phyloP scores from a whole-genome alignment of 495 filamentous ascomycete species.

The Xylaria intraflava region DNA sequence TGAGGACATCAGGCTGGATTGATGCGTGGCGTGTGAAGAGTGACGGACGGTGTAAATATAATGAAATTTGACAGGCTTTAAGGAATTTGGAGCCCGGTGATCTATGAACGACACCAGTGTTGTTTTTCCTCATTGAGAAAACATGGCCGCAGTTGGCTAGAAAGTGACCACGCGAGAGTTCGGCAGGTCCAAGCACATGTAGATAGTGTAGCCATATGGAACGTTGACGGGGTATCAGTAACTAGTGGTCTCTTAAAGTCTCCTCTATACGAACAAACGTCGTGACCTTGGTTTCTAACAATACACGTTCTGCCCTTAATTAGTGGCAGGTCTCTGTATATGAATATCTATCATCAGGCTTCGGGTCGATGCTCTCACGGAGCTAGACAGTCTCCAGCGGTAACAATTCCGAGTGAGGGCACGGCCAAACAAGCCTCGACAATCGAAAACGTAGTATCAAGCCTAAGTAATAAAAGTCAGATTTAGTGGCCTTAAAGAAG shows the following conservation, averaged over 20 bases:
- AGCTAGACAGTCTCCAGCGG: background rate
- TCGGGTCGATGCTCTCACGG: background rate
- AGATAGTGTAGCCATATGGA: background rate
- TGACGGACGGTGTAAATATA: background rate
- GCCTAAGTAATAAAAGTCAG: background rate
- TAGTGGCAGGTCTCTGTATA: background rate
- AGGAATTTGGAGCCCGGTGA: background rate
- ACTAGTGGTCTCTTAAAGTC: no score
- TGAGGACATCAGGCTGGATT: background rate
- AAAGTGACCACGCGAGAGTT: background rate
- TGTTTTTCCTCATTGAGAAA: background rate
- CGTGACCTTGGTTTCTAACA: background rate
- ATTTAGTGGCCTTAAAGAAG: background rate
- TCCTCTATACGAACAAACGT: background rate
- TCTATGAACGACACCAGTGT: background rate
- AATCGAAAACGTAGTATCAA: background rate
- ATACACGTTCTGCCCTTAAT: background rate
- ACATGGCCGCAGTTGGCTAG: no score
- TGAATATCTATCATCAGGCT: background rate
- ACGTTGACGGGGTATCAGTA: background rate
- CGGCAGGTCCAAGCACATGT: background rate
- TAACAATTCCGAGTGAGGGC: background rate
- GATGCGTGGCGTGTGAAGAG: background rate
- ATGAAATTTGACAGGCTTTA: background rate
- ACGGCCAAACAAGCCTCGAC: background rate